Evolutionary conservation across 169 alveolate species (phyloP), one percentile per base, ranked within the genome.

Genomic region (Plasmodium inui): DNA sequence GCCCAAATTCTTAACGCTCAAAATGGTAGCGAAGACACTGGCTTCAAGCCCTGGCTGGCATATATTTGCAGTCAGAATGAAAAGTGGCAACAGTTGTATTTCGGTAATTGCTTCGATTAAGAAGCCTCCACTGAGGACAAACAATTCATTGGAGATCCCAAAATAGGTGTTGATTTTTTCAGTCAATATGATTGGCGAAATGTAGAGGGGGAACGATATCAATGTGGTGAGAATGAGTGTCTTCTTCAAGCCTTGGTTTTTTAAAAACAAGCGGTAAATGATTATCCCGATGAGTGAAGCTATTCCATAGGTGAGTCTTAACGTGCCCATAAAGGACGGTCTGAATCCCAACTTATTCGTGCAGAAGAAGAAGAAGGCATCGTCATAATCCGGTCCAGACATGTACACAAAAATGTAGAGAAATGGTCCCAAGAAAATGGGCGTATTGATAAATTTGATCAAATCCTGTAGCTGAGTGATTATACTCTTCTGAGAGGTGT

Each of bases 11-110:
- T 98, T 96, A 55, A 99, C 98, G 22, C 99, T 97, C 97, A 98
- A 97, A 93, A 99, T 97, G 74, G 98, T 96, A 17, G 99, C 99
- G 95, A 98, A 98, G 93, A 99, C 98, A 50, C 99, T 96, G 55
- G 99, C 99, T 96, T 98, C 99, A 57, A 98, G 98, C 17, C 98
- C 98, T 86, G 98, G 97, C 17, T 99, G 99, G 81, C 99, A 98
- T 67, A 98, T 95, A 71, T 97, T 96, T 19, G 99, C 98, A 1
- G 99, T 98, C 74, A 98, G 86, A 22, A 98, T 98, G 85, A 98
- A 97, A 28, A 99, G 94, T 22, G 99, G 99, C 94, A 98, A 97
- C 10, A 98, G 88, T 46, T 97, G 99, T 61, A 97, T 95, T 80
- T 97, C 98, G 50, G 98, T 97, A 50, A 98, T 96, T n/a, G 99